Evolutionary conservation across 805 yeast species (phyloP), one percentile per base, ranked within the genome.

Genomic region (Candida maris): DNA sequence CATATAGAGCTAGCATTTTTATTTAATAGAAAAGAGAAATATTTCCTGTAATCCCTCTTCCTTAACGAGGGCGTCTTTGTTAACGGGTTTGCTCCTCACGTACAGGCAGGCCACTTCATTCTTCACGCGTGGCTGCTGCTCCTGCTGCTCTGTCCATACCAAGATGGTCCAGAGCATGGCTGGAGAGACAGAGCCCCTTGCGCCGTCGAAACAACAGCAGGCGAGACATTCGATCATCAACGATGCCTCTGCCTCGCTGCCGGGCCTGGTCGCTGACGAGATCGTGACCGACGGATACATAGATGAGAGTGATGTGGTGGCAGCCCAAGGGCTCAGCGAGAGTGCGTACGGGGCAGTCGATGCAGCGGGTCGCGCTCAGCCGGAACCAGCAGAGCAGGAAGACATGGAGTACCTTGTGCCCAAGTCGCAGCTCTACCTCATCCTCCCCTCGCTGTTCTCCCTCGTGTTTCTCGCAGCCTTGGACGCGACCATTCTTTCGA

Each of bases 401-500:
- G 41, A 39, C 19, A 7, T 13, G 10, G 62, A 52, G 8, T 59
- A 46, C 24, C 30, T 52, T n/a, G 50, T 61, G 19, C 59, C 66
- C 5, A 45, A 42, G 22, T 30, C 41, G 3, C 52, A 58, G 31
- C 35, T 59, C 8, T 46, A 52, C 19, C 38, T 67, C 17, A 64
- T 71, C 9, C 53, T 72, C 38, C 53, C 59, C 0, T 68, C 74
- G 10, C 55, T 71, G 59, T 72, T 65, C 36, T 46, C 70, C 16
- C 67, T 73, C 28, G 67, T 75, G 0, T 80, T 76, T 46, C 61
- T 82, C 26, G 77, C 85, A 3, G 79, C 89, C 0, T 54, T 81
- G 39, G 91, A 82, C 51, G 68, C 75, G 14, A 81, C 89, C 0
- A 73, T 82, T 18, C 80, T 82, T 13, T 72, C 87, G 0, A 81